Evolutionary conservation across 768 basidiomycete species (phyloP).

Genomic region (Erythrobasidium yunnanense): DNA sequence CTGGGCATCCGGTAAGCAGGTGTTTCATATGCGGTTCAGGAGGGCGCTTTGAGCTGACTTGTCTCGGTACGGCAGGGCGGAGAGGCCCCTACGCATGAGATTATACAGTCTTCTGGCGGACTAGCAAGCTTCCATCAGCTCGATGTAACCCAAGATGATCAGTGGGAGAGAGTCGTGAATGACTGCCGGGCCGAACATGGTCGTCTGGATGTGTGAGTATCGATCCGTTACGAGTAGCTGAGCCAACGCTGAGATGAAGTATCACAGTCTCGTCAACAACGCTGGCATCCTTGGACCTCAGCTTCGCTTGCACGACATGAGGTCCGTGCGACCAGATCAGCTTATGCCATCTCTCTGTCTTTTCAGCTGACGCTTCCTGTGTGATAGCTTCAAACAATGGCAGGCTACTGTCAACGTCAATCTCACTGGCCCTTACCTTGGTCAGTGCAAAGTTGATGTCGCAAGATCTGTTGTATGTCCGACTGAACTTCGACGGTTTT

Average conservation of each 20-base stretch:
- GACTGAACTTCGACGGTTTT: no score
- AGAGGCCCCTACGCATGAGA: neutral
- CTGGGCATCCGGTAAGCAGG: neutral
- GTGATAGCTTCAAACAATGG: neutral
- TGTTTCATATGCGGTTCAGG: neutral
- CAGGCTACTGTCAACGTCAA: neutral
- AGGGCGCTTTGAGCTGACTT: neutral
- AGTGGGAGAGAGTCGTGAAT: neutral
- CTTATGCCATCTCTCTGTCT: neutral
- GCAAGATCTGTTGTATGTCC: no score
- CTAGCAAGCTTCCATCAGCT: neutral
- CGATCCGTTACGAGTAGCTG: neutral
- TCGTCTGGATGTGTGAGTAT: neutral
- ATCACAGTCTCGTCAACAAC: neutral
- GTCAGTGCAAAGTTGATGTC: no score
- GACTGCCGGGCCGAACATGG: neutral
- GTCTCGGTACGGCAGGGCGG: neutral
- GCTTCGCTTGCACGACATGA: neutral
- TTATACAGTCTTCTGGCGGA: neutral
- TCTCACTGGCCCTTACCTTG: neutral
- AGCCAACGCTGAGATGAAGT: neutral
- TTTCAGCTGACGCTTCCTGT: no score
- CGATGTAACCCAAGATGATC: slow-evolving; percentile 2
- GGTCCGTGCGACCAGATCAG: neutral
- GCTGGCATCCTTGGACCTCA: neutral